Evolutionary conservation across 306 rosid genomes (phyloP).

Genomic region (Begonia loranthoides): DNA sequence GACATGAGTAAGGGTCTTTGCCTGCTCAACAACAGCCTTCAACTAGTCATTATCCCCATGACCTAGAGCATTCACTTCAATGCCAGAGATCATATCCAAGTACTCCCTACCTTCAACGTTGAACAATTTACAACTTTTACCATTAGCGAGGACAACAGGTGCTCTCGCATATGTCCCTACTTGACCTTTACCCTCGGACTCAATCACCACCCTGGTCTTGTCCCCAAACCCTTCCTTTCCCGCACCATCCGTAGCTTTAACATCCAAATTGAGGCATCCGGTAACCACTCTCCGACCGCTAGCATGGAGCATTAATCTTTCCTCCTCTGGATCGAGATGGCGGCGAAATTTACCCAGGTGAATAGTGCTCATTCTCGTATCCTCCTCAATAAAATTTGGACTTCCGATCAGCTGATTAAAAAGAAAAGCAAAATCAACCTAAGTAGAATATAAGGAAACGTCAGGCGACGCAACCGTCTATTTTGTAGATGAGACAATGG

Average conservation of each 20-base stretch:
- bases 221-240: neutral
- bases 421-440: too few species aligned
- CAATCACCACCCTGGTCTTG: conserved; percentile 40
- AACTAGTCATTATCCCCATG: conserved; percentile 76
- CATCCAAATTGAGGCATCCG: neutral
- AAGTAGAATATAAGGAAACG: too few species aligned
- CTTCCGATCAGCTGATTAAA: too few species aligned
- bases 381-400: neutral
- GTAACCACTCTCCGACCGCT: neutral
- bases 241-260: neutral
- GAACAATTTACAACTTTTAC: conserved; percentile 62
- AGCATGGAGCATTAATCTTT: neutral
- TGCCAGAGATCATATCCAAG: conserved; percentile 62
- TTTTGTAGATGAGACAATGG: too few species aligned
- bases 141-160: conserved; percentile 58
- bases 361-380: neutral
- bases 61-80: conserved; percentile 80
- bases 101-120: conserved; percentile 73
- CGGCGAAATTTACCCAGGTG: neutral
- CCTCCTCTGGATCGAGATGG: neutral
- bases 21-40: conserved; percentile 60
- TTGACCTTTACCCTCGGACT: conserved; percentile 39
- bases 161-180: conserved; percentile 79
- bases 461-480: too few species aligned
- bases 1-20: conserved; percentile 53